phyloP scores from a whole-genome alignment of 75 land plant species.

The Pseudotsuga menziesii region DNA sequence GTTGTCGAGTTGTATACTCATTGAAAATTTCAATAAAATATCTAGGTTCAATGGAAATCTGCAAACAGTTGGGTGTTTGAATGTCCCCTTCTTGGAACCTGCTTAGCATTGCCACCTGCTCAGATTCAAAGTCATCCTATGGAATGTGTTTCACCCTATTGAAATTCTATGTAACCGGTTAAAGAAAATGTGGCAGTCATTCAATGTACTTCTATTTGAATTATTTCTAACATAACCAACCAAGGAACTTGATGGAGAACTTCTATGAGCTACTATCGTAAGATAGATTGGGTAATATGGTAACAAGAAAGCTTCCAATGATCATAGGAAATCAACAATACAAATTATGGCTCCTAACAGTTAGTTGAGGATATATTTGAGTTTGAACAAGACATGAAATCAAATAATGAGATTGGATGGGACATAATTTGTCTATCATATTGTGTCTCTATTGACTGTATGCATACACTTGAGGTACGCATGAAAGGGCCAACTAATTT shows the following conservation, averaged over 20 bases:
- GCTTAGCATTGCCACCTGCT: no score
- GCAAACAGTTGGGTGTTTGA: not conserved
- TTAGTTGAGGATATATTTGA: not conserved
- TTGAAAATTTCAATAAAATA: not conserved
- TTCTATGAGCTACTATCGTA: not conserved
- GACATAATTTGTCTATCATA: not conserved
- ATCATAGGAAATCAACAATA: not conserved
- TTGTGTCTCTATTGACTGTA: not conserved
- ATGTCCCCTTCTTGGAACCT: not conserved
- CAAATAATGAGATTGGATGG: not conserved
- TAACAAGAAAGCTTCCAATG: not conserved
- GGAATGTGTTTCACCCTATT: no score
- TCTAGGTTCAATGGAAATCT: not conserved
- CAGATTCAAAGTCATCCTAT: no score
- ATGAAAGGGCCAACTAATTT: not conserved
- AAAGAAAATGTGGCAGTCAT: no score
- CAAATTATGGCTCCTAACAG: not conserved
- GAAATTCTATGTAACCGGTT: no score
- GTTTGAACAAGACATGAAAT: not conserved
- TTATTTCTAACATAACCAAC: no score
- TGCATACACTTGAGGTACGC: not conserved
- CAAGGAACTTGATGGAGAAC: no score
- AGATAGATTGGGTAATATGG: not conserved
- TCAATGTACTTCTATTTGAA: no score
- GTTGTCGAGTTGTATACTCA: not conserved